phyloP scores from a whole-genome alignment of 2,329 filamentous ascomycete genomes.

The Tricladium varicosporioides region DNA sequence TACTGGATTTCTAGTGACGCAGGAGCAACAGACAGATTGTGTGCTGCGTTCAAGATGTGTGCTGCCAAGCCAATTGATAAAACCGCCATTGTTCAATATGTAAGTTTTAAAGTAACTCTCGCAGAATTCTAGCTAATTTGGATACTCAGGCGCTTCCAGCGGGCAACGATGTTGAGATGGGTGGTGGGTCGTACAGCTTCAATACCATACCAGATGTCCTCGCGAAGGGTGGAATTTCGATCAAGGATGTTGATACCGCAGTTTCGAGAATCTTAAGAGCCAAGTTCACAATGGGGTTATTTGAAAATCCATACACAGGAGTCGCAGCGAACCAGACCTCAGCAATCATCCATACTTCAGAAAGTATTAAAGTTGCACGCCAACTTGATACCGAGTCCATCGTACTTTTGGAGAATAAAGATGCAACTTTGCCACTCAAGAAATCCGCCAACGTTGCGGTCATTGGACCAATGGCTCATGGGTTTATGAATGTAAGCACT shows the following conservation, averaged over 20 bases:
- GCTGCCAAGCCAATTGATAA: slow-evolving; percentile 58
- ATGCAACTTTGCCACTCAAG: slow-evolving; percentile 60
- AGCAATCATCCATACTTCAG: slow-evolving; percentile 61
- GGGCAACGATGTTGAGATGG: slow-evolving; percentile 75
- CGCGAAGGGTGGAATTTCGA: slow-evolving; percentile 59
- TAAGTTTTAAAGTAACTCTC: slow-evolving; percentile 25
- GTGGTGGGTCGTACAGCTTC: slow-evolving; percentile 70
- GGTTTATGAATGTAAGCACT: slow-evolving; percentile 61
- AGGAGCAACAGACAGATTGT: slow-evolving; percentile 68
- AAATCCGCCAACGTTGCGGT: slow-evolving; percentile 69
- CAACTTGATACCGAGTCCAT: slow-evolving; percentile 77
- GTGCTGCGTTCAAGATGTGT: slow-evolving; percentile 63
- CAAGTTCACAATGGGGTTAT: slow-evolving; percentile 70
- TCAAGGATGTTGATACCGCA: slow-evolving; percentile 60
- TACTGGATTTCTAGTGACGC: slow-evolving; percentile 66
- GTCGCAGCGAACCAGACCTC: slow-evolving; percentile 53
- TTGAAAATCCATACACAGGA: slow-evolving; percentile 66
- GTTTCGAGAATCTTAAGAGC: slow-evolving; percentile 63
- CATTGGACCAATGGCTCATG: slow-evolving; percentile 73
- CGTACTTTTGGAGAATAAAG: slow-evolving; percentile 76
- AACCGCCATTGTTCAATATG: slow-evolving; percentile 60
- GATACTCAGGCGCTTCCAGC: slow-evolving; percentile 53
- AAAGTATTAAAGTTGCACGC: slow-evolving; percentile 69
- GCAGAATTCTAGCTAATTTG: background rate
- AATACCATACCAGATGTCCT: slow-evolving; percentile 60